Percentiles rank a stretch among this genome's conserved stretches.
These are phyloP conservation scores for Albugo laibachii DNA, from an alignment of 352 stramenopile genomes.

Conservation along the genomic window DNA sequence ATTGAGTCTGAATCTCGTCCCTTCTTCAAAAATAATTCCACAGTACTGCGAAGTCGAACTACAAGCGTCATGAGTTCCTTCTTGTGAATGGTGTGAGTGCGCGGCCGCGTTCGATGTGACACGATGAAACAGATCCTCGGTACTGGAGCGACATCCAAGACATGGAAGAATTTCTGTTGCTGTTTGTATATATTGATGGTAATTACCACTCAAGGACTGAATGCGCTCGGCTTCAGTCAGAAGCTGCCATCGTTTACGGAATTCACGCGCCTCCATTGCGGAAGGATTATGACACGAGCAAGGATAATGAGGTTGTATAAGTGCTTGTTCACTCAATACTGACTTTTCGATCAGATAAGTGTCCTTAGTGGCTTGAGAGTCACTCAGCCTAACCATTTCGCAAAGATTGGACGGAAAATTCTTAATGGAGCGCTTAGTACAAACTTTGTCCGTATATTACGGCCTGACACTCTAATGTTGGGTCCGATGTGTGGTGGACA, in stretches of 20 bases:
- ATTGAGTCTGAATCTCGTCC: constrained; percentile 28
- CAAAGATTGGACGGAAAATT: too few relatives aligned
- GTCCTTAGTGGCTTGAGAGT: too few relatives aligned
- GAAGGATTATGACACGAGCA: constrained; percentile 11
- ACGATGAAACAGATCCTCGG: constrained; percentile 54
- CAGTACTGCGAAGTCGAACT: constrained; percentile 4
- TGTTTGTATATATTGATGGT: constrained; percentile 50
- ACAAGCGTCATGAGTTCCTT: constrained; percentile 4
- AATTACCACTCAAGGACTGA: constrained; percentile 35
- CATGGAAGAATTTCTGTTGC: constrained; percentile 50
- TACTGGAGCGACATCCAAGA: constrained; percentile 54
- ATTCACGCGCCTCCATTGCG: constrained; percentile 47
- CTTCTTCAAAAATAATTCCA: constrained; percentile 5
- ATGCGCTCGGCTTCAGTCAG: constrained; percentile 58
- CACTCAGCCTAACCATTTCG: too few relatives aligned
- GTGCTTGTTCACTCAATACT: too few relatives aligned
- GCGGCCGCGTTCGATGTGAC: constrained; percentile 10
- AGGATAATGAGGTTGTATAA: too few relatives aligned
- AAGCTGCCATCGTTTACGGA: constrained; percentile 67
- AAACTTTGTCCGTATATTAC: too few relatives aligned
- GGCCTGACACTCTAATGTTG: too few relatives aligned
- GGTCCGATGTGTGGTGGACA: too few relatives aligned
- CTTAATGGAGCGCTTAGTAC: too few relatives aligned
- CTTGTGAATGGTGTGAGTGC: constrained; percentile 2
- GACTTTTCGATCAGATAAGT: too few relatives aligned